phyloP scores from a whole-genome alignment of 495 filamentous ascomycete species.

The Antarctomyces pellizariae region DNA sequence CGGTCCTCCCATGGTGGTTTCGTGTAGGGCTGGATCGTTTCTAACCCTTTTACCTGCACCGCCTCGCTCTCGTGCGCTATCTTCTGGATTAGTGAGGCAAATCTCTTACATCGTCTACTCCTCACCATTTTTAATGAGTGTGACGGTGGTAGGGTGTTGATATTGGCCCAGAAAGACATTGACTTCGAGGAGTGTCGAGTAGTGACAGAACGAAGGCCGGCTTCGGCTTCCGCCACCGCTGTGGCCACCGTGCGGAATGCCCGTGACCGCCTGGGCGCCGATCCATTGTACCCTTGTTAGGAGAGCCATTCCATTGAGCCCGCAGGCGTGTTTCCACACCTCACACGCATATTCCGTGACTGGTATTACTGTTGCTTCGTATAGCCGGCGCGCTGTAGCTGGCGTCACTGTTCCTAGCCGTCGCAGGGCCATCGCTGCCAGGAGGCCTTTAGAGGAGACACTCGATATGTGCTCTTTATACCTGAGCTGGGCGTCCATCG shows the following conservation, averaged over 20 bases:
- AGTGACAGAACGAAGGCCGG: slow-evolving; percentile 2
- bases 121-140: slow-evolving; percentile 4
- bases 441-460: slow-evolving; percentile 4
- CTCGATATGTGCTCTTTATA: slow-evolving; percentile 6
- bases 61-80: slow-evolving; percentile 4
- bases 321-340: slow-evolving; percentile 2
- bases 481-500: slow-evolving; percentile 7
- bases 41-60: slow-evolving; percentile 3
- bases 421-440: slow-evolving; percentile 4
- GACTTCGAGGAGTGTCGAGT: slow-evolving; percentile 1
- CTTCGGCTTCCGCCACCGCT: slow-evolving; percentile 1
- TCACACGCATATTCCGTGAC: slow-evolving; percentile 7
- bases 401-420: slow-evolving; percentile 4
- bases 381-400: slow-evolving; percentile 5
- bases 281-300: slow-evolving; percentile 1
- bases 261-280: not conserved
- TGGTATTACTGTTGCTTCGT: slow-evolving; percentile 7
- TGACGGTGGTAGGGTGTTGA: slow-evolving; percentile 4
- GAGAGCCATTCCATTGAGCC: not conserved
- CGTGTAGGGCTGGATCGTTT: slow-evolving; percentile 4
- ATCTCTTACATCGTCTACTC: slow-evolving; percentile 3
- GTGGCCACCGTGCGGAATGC: not conserved
- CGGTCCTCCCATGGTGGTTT: slow-evolving; percentile 5
- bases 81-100: slow-evolving; percentile 5
- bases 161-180: slow-evolving; percentile 4